Evolutionary conservation across 1,284 basidiomycete genomes (phyloP), one percentile per base, ranked within the genome.

Genomic region (Thelephora terrestris): DNA sequence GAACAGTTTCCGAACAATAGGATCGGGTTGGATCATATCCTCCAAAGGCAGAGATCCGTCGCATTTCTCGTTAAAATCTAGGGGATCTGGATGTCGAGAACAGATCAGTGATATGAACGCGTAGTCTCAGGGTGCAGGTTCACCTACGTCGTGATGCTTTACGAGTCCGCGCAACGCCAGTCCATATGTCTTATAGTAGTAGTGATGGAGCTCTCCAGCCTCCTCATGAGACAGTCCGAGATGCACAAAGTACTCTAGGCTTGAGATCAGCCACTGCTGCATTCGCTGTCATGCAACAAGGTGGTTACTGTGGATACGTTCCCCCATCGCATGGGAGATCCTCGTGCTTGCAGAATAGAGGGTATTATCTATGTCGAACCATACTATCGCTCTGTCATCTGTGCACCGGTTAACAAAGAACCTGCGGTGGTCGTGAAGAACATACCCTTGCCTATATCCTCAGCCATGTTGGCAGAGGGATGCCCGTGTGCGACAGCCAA

Each of bases 301-400:
- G 37, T 17, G 18, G 23, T 49, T 55, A 82, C 85, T 75, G 56
- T 89, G 85, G 47, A 92, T 92, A 43, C 79, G 78, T 53, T 82
- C 66, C 16, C 80, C 80, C 89, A 93, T 91, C n/a, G 72, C 79
- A 53, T 86, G 77, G 5, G 84, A 81, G 49, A 93, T 89, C 61
- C 74, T 79, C 10, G 79, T 71, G 58, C 75, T 83, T 1, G 84
- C 76, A 16, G 85, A 85, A 64, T 91, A 91, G 14, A 91, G 71
- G 1, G 89, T 91, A 58, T 91, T 91, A 65, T 92, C 90, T 53
- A 92, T 89, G 61, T 92, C 90, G 51, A 92, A 79, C 78, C 84
- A 91, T 34, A 88, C 71, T 43, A 89, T 67, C 50, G 61, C 62
- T 18, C 78, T 72, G 50, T 79, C 74, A 70, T 81, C 79, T 61